Evolutionary conservation across 1,284 basidiomycete species (phyloP).

Genomic region (Ganoderma sp.): DNA sequence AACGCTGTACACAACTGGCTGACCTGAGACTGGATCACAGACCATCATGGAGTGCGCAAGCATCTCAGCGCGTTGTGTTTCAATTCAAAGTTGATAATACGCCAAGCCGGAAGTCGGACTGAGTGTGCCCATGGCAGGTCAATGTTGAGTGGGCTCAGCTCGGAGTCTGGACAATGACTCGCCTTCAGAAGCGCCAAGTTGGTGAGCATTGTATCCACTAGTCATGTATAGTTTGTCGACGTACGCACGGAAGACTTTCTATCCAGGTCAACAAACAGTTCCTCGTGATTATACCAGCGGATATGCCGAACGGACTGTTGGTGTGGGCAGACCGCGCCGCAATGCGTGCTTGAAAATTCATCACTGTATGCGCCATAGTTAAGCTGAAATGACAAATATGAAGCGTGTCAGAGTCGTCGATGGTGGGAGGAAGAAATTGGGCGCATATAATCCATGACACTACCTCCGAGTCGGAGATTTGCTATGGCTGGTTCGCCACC

Average conservation of each 20-base stretch:
- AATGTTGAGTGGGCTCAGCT: conserved; percentile 46
- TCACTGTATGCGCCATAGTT: too few relatives aligned
- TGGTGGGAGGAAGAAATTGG: too few relatives aligned
- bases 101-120: not conserved
- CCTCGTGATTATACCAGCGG: conserved; percentile 19
- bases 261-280: conserved; percentile 39
- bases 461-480: too few relatives aligned
- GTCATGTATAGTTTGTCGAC: conserved; percentile 6
- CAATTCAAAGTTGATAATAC: not conserved
- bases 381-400: too few relatives aligned
- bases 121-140: conserved; percentile 48
- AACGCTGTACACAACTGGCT: too few relatives aligned
- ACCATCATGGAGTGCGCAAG: conserved; percentile 54
- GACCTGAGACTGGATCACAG: conserved; percentile 46
- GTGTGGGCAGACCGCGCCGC: too few relatives aligned
- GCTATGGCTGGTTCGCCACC: too few relatives aligned
- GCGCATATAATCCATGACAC: too few relatives aligned
- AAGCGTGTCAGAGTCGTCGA: too few relatives aligned
- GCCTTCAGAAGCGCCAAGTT: not conserved
- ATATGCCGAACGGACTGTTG: too few relatives aligned
- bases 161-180: conserved; percentile 26
- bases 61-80: conserved; percentile 43
- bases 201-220: not conserved
- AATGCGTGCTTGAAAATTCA: too few relatives aligned
- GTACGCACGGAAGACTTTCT: conserved; percentile 50